Conservation (phyloP, 2,329 filamentous ascomycete genomes). For the Verticillium tricorpus region DNA sequence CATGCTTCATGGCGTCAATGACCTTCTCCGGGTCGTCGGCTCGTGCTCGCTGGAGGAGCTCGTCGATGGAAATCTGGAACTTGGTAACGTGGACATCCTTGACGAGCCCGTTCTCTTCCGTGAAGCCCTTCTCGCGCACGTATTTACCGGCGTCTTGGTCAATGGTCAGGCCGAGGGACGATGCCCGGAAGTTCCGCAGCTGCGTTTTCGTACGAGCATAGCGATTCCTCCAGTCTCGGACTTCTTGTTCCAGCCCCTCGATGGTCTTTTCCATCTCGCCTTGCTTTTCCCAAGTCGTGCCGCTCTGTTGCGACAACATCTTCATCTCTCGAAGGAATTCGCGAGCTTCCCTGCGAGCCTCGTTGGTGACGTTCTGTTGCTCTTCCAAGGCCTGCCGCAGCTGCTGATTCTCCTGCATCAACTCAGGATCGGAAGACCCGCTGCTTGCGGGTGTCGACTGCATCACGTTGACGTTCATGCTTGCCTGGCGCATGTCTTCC, state of each 20-base stretch:
- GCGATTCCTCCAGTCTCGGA: conserved; percentile 84
- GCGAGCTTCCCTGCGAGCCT: conserved; percentile 79
- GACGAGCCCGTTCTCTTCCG: conserved; percentile 69
- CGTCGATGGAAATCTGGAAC: conserved; percentile 92
- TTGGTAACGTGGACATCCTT: conserved; percentile 91
- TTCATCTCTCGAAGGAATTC: conserved; percentile 88
- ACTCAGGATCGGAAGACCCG: conserved; percentile 40
- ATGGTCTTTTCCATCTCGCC: conserved; percentile 72
- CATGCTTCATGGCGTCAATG: conserved; percentile 80
- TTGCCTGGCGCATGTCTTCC: conserved; percentile 42
- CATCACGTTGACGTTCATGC: conserved; percentile 10
- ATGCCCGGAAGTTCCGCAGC: conserved; percentile 72
- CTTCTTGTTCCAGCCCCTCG: conserved; percentile 71
- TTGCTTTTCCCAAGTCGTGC: conserved; percentile 75
- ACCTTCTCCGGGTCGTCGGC: conserved; percentile 68
- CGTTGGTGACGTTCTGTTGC: conserved; percentile 79
- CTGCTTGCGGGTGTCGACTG: conserved; percentile 17
- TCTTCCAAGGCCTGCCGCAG: conserved; percentile 61
- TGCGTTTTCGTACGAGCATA: conserved; percentile 88
- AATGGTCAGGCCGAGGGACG: conserved; percentile 68
- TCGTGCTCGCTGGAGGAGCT: conserved; percentile 75
- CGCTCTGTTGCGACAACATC: conserved; percentile 73
- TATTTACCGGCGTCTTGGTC: conserved; percentile 67
- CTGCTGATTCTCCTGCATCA: conserved; percentile 65
- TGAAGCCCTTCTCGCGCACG: conserved; percentile 62